Base-by-base conservation (phyloP, 1,139 yeast genomes). In the Lodderomyces margitis region DNA sequence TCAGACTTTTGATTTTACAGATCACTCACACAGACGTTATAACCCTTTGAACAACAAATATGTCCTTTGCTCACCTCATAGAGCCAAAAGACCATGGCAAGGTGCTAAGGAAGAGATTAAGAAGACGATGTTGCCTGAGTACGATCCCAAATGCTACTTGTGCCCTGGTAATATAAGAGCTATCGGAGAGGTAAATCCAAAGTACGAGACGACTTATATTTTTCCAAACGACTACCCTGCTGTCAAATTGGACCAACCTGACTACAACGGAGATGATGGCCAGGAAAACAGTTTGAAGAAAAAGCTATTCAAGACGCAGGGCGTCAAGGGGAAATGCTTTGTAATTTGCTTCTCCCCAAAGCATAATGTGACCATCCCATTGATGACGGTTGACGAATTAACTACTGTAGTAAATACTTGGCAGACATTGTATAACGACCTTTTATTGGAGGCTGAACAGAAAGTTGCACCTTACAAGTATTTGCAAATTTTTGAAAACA, bases 1-100 rank as follows among this genome's bases (percentile, higher is more conserved):
- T 9, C 57, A 54, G 50, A 46, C 49, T 41, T 77, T 78, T 50
- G 78, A 75, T 54, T 74, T 74, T 46, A 67, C 75, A 33, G 75
- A 76, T 51, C 77, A 76, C 51, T 75, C 88, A 2, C 92, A 83
- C 54, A 75, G 87, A 47, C 74, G 92, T 37, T 78, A 66, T 60
- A 84, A 84, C 53, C 88, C 87, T 5, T 70, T 83, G 48, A 73
- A 83, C 19, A 75, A 78, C 42, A 61, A 74, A 19, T 82, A 82
- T 77, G 79, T 84, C 23, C 67, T 84, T 41, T 84, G 86, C 43
- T 83, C 89, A 7, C 92, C 92, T 5, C 92, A 84, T 56, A 68
- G 92, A 46, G 80, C 89, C 27, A 82, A 83, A 58, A 74, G 92
- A 51, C 91, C 89, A 17, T 84, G 91, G 92, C 86, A 81, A 59